Evolutionary conservation across 1,284 basidiomycete species (phyloP).

Genomic region (Malassezia psittaci): DNA sequence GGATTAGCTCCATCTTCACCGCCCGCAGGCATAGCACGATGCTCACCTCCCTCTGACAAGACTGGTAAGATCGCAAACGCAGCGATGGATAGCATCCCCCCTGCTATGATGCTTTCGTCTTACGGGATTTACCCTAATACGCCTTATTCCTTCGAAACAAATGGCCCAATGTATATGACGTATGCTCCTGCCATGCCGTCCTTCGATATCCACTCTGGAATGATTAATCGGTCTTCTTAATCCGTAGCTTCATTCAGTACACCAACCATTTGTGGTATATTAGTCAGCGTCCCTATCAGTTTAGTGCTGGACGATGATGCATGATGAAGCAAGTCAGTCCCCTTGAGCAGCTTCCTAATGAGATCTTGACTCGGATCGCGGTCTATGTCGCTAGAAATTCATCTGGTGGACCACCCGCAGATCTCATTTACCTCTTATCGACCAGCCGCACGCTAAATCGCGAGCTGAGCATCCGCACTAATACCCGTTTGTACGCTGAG

Average conservation of each 20-base stretch:
- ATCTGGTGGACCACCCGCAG: neutral
- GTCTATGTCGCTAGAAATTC: neutral
- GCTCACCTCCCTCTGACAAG: neutral
- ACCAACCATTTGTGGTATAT: neutral
- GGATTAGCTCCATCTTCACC: slow-evolving; percentile 53
- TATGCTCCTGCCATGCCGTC: neutral
- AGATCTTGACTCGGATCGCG: neutral
- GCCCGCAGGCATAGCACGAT: neutral
- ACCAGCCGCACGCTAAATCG: neutral
- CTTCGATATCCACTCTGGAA: neutral
- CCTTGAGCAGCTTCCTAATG: neutral
- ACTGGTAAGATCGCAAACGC: too few relatives aligned
- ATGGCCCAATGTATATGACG: neutral
- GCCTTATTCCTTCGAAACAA: neutral
- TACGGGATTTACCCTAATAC: neutral
- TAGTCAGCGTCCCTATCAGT: neutral
- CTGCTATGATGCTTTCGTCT: neutral
- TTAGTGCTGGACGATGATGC: neutral
- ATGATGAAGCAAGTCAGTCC: too few relatives aligned
- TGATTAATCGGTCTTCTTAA: too few relatives aligned
- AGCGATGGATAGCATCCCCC: neutral
- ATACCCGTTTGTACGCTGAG: slow-evolving; percentile 1
- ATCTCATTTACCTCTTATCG: neutral
- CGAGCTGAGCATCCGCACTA: neutral
- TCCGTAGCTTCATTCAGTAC: too few relatives aligned